These are phyloP conservation scores for Delphinella strobiligena DNA, from an alignment of 2,329 filamentous ascomycete genomes.

Conservation along the genomic window DNA sequence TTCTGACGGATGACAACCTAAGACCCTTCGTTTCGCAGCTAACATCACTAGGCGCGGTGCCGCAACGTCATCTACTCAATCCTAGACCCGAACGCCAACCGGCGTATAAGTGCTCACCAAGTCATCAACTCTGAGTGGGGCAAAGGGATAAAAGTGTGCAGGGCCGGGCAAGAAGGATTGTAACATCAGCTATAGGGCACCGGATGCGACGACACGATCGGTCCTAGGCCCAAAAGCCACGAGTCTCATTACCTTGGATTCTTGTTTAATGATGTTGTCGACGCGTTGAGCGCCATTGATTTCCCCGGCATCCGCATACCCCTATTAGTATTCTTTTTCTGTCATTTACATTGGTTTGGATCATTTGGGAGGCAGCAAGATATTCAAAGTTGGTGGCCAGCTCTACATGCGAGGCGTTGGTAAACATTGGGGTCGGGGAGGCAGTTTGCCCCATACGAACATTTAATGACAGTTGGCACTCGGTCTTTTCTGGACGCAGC, in stretches of 20 bases:
- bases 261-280: too few relatives aligned
- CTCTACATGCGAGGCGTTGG: too few relatives aligned
- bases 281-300: background rate
- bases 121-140: slow-evolving; percentile 98
- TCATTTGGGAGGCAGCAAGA: background rate
- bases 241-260: too few relatives aligned
- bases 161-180: slow-evolving; percentile 89
- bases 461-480: too few relatives aligned
- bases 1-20: slow-evolving; percentile 12
- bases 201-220: background rate
- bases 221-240: too few relatives aligned
- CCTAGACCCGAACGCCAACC: slow-evolving; percentile 81
- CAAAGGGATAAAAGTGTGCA: slow-evolving; percentile 92
- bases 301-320: background rate
- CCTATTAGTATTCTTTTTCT: background rate
- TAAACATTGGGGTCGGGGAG: too few relatives aligned
- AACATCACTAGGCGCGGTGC: slow-evolving; percentile 62
- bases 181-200: slow-evolving; percentile 32
- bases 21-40: slow-evolving; percentile 12
- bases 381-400: too few relatives aligned
- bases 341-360: background rate
- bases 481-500: too few relatives aligned
- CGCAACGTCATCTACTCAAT: slow-evolving; percentile 99
- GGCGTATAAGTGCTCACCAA: slow-evolving; percentile 90
- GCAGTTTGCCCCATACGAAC: too few relatives aligned